These are phyloP conservation scores for Nothophoma quercina DNA, from an alignment of 2,329 filamentous ascomycete species.

Conservation along the genomic window DNA sequence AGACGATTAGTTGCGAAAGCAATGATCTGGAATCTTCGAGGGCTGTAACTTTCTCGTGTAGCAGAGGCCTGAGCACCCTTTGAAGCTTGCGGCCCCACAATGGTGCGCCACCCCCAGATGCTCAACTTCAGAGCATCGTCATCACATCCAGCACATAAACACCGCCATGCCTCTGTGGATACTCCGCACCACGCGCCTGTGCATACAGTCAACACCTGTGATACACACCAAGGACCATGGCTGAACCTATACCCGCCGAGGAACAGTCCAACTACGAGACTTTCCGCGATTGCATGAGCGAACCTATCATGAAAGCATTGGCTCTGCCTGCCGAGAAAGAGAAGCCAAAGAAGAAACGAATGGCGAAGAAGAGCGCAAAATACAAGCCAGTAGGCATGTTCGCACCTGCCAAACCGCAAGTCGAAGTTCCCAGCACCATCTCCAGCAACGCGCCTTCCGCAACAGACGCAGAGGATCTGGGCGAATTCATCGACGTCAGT, in stretches of 20 bases:
- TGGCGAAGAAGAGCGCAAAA: constrained; percentile 43
- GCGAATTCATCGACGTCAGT: constrained; percentile 75
- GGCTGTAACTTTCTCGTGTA: constrained; percentile 1
- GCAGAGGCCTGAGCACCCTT: constrained; percentile 24
- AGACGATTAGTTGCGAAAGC: neutral
- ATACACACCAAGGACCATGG: constrained; percentile 29
- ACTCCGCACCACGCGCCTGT: constrained; percentile 8
- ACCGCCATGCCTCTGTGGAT: constrained; percentile 19
- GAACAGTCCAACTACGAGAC: constrained; percentile 66
- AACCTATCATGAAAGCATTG: constrained; percentile 70
- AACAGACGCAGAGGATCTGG: constrained; percentile 70
- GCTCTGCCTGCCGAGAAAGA: constrained; percentile 53
- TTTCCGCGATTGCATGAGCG: constrained; percentile 78
- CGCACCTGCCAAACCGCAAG: constrained; percentile 7
- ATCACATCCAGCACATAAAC: constrained; percentile 27
- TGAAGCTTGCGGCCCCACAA: constrained; percentile 17
- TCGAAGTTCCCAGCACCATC: neutral
- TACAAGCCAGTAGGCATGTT: constrained; percentile 21
- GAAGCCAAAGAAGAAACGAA: constrained; percentile 54
- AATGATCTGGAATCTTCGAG: neutral
- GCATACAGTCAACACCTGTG: neutral
- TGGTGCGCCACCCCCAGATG: constrained; percentile 27
- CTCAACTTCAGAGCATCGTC: constrained; percentile 30
- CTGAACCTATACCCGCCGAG: constrained; percentile 43
- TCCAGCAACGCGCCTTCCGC: constrained; percentile 2